Base-by-base conservation (phyloP, 768 basidiomycete species). In the Boletellus sp. region DNA sequence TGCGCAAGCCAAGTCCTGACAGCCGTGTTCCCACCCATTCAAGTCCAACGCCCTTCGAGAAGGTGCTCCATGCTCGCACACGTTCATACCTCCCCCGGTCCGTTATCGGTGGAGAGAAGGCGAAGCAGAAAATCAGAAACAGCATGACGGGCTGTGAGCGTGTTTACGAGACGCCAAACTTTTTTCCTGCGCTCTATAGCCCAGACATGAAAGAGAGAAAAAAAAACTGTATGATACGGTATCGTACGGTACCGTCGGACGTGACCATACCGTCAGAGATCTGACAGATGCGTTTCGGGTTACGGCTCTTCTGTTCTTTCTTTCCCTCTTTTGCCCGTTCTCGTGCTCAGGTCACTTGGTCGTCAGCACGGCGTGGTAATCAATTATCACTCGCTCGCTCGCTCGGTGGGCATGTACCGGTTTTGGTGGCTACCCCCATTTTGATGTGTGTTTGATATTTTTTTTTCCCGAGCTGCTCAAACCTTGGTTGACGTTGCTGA, bases 101-200 rank as follows among this genome's bases (percentile, higher is more conserved):
- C 26, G 26, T 55, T 56, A 60, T 67, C 60, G 24, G 47, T 48
- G 52, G 55, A 41, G 43, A 31, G 37, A 59, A 40, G 23, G 42
- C 44, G 48, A 26, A 1, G 26, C 26, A 6, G 26, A 9, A 26
- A 26, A 26, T 6, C 8, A 26, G 9, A 6, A 26, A 43, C 47
- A 4, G n/a, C 13, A 2, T 62, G 59, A 55, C 59, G 59, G 58
- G 57, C 50, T 34, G 48, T 11, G 42, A 22, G 17, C 10, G 24
- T 20, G 28, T 13, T 61, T 64, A 62, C 61, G 61, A 23, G 40
- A 64, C 44, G n/a, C 48, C 11, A 48, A 54, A 49, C 23, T 10
- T 33, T 63, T 61, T 63, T 61, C 60, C 51, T 62, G 53, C 63
- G 63, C 63, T 50, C 60, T 64, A 64, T 47, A 11, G 22, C 23